phyloP scores from a whole-genome alignment of 1,139 yeast species.

The Zygosaccharomyces sapae region DNA sequence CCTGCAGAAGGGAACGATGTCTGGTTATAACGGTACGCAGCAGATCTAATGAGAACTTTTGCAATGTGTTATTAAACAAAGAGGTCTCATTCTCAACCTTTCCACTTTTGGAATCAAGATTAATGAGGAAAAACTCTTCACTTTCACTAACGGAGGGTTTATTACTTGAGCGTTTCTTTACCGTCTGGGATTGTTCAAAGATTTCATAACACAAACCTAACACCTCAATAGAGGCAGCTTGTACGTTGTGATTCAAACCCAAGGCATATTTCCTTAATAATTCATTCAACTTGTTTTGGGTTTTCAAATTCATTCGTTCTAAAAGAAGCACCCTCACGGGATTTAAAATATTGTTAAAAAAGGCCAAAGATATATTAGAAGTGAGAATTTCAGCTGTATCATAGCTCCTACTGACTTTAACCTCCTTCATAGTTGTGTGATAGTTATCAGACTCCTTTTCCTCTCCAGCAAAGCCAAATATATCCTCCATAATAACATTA shows the following conservation, averaged over 20 bases:
- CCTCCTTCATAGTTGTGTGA: slow-evolving; percentile 81
- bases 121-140: slow-evolving; percentile 66
- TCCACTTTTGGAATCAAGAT: slow-evolving; percentile 55
- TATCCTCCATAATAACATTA: slow-evolving; percentile 82
- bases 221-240: slow-evolving; percentile 54
- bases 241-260: slow-evolving; percentile 69
- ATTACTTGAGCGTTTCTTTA: slow-evolving; percentile 17
- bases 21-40: slow-evolving; percentile 67
- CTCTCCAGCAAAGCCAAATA: slow-evolving; percentile 87
- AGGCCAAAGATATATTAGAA: slow-evolving; percentile 53
- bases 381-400: slow-evolving; percentile 83
- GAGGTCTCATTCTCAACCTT: slow-evolving; percentile 51
- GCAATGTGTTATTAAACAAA: slow-evolving; percentile 54
- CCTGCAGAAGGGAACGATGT: slow-evolving; percentile 54
- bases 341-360: slow-evolving; percentile 55
- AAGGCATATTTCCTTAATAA: slow-evolving; percentile 67
- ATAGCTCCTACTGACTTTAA: slow-evolving; percentile 79
- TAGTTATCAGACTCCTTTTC: slow-evolving; percentile 96
- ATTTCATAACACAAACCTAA: slow-evolving; percentile 73
- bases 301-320: slow-evolving; percentile 63
- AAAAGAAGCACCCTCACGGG: slow-evolving; percentile 66
- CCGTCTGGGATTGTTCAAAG: slow-evolving; percentile 50
- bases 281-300: slow-evolving; percentile 76
- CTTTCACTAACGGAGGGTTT: slow-evolving; percentile 30
- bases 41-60: slow-evolving; percentile 73